Conservation (phyloP, 495 filamentous ascomycete species). For the Aspergillus homomorphus region DNA sequence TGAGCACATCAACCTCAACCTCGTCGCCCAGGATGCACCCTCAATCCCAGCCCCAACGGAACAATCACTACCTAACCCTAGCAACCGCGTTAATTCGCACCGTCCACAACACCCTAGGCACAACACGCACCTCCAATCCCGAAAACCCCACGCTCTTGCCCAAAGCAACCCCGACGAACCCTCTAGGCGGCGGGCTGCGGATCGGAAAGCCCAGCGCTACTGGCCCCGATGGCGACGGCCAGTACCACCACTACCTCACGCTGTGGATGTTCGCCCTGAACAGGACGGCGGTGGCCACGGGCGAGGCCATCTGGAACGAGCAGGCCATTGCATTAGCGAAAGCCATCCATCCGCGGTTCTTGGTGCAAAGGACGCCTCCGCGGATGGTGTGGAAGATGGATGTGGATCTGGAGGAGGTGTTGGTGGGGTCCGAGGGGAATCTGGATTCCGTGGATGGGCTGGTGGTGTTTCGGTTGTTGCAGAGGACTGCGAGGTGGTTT, state of each 20-base stretch:
- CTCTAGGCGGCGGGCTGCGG: slow-evolving; percentile 58
- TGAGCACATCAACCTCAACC: neutral
- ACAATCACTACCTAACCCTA: slow-evolving; percentile 49
- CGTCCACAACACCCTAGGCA: slow-evolving; percentile 57
- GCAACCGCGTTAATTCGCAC: slow-evolving; percentile 50
- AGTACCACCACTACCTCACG: slow-evolving; percentile 68
- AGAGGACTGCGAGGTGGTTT: slow-evolving; percentile 26
- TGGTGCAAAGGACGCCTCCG: slow-evolving; percentile 37
- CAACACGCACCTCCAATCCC: slow-evolving; percentile 50
- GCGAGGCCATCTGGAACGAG: slow-evolving; percentile 49
- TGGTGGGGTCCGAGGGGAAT: slow-evolving; percentile 58
- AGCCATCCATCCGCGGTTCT: slow-evolving; percentile 58
- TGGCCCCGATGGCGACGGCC: slow-evolving; percentile 59
- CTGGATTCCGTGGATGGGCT: slow-evolving; percentile 61
- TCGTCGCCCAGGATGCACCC: neutral
- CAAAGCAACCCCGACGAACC: slow-evolving; percentile 52
- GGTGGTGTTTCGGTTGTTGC: slow-evolving; percentile 54
- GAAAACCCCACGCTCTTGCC: slow-evolving; percentile 43
- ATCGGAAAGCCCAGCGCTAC: slow-evolving; percentile 56
- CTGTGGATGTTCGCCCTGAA: slow-evolving; percentile 72
- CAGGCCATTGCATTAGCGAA: slow-evolving; percentile 56
- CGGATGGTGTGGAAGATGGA: slow-evolving; percentile 65
- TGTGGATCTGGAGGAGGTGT: slow-evolving; percentile 45
- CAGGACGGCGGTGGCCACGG: slow-evolving; percentile 51
- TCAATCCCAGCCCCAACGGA: slow-evolving; percentile 3